These are phyloP conservation scores for Notholithocarpus densiflorus DNA, from an alignment of 306 rosid species.

Conservation along the genomic window DNA sequence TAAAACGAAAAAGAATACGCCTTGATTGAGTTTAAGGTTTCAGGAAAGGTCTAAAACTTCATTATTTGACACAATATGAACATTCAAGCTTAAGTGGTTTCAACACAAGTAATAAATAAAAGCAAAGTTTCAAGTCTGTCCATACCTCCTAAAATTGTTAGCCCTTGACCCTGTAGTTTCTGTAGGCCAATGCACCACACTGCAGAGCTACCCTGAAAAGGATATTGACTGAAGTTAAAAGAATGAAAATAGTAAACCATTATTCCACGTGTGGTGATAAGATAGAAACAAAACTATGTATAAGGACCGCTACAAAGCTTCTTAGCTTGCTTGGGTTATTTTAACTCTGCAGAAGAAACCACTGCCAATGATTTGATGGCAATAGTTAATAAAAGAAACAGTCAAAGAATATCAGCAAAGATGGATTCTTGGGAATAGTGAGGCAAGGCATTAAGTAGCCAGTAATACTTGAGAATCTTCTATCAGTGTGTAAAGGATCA, in stretches of 20 bases:
- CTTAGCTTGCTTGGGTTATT: neutral
- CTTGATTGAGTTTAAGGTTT: neutral
- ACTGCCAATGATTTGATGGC: neutral
- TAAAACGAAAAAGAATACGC: neutral
- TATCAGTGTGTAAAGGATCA: neutral
- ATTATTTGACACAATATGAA: neutral
- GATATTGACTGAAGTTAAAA: slow-evolving; percentile 12
- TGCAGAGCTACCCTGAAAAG: slow-evolving; percentile 60
- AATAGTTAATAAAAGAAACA: neutral
- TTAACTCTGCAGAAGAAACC: neutral
- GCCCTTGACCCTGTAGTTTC: slow-evolving; percentile 68
- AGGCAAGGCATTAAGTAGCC: neutral
- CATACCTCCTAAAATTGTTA: slow-evolving; percentile 94
- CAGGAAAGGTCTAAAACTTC: neutral
- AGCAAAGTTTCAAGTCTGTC: slow-evolving; percentile 1
- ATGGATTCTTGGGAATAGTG: neutral
- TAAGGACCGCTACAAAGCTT: neutral
- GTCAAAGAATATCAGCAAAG: neutral
- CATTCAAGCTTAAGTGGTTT: neutral
- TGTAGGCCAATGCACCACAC: slow-evolving; percentile 97
- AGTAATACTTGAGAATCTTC: neutral
- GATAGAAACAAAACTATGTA: neutral
- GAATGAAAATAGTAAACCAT: slow-evolving; percentile 15
- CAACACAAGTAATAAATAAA: neutral
- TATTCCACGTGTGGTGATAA: neutral